Evolutionary conservation across 495 filamentous ascomycete genomes (phyloP), one percentile per base, ranked within the genome.

Genomic region (Aspergillus incahuasiensis): DNA sequence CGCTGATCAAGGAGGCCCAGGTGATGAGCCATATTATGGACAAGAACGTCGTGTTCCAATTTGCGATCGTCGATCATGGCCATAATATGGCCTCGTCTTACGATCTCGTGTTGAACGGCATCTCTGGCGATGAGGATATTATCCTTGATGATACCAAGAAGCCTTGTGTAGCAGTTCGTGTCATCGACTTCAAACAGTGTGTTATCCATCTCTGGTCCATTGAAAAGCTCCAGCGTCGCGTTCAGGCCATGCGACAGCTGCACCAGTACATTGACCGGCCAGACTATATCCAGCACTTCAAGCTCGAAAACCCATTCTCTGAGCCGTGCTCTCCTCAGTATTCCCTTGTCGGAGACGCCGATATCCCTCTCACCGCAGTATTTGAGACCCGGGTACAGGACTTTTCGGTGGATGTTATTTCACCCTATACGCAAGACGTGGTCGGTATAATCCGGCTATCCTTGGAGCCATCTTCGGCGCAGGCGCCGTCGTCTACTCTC

Each of bases 1-100:
- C 88, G 12, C 83, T 83, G 34, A 71, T 97, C 39, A 98, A 98
- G 69, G 94, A 98, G 68, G 95, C 92, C 4, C 94, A 98, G 67
- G 84, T 98, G 47, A 92, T 98, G 88, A 97, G 95, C 72, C 90
- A 96, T 55, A 90, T 91, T 58, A 89, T 98, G 80, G 91, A 94
- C 61, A 94, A 96, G 72, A 84, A 84, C 59, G 87, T 96, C 15
- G 88, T 92, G 32, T 98, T 98, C 71, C 94, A 98, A 70, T 97
- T 96, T 66, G 87, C 90, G 16, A 83, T 97, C 53, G 82, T 97
- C 24, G 91, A 95, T 57, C 77, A 87, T 61, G 94, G 94, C 1
- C 92, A 97, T 62, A 83, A 85, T 44, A 82, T 92, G 65, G 89
- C 85, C 54, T 97, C 95, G 6, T 95, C 90, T 4, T 98, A 98